Conservation (phyloP, 2,329 filamentous ascomycete genomes). For the Nannizziopsis barbatae region DNA sequence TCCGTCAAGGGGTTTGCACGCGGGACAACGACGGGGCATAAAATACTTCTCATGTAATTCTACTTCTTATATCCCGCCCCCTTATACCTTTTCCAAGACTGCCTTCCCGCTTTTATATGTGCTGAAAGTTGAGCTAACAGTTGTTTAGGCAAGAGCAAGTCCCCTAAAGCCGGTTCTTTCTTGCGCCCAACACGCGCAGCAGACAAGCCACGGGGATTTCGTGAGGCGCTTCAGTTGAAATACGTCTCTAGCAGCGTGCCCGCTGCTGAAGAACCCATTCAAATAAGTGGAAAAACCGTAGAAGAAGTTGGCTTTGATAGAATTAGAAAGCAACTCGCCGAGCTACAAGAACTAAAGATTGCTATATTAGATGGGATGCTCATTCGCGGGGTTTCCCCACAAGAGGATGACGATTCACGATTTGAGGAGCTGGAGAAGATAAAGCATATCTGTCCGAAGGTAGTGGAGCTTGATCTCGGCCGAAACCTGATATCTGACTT, state of each 20-base stretch:
- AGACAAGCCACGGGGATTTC: slow-evolving; percentile 60
- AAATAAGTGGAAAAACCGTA: slow-evolving; percentile 69
- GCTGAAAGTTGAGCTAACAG: slow-evolving; percentile 14
- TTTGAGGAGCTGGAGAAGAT: slow-evolving; percentile 41
- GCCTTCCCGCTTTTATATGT: too few species aligned
- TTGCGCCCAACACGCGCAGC: slow-evolving; percentile 62
- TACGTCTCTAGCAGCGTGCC: slow-evolving; percentile 55
- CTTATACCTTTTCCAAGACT: too few species aligned
- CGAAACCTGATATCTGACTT: slow-evolving; percentile 66
- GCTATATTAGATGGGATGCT: slow-evolving; percentile 70
- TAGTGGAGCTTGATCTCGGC: slow-evolving; percentile 69
- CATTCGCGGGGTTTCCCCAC: slow-evolving; percentile 38
- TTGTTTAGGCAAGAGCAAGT: slow-evolving; percentile 46
- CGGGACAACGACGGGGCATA: slow-evolving; percentile 66
- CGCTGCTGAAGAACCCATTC: slow-evolving; percentile 41
- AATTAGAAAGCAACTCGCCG: slow-evolving; percentile 65
- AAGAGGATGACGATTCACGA: slow-evolving; percentile 17
- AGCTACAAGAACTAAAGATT: slow-evolving; percentile 64
- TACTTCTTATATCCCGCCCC: not conserved
- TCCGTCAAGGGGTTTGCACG: slow-evolving; percentile 71
- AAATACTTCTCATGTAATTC: slow-evolving; percentile 69
- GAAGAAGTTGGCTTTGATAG: slow-evolving; percentile 95
- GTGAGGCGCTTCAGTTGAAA: slow-evolving; percentile 70
- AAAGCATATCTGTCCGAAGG: slow-evolving; percentile 43
- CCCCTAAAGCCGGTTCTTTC: slow-evolving; percentile 70